Evolutionary conservation across 2,329 filamentous ascomycete species (phyloP), one percentile per base, ranked within the genome.

Genomic region (Penicillium rolfsii): DNA sequence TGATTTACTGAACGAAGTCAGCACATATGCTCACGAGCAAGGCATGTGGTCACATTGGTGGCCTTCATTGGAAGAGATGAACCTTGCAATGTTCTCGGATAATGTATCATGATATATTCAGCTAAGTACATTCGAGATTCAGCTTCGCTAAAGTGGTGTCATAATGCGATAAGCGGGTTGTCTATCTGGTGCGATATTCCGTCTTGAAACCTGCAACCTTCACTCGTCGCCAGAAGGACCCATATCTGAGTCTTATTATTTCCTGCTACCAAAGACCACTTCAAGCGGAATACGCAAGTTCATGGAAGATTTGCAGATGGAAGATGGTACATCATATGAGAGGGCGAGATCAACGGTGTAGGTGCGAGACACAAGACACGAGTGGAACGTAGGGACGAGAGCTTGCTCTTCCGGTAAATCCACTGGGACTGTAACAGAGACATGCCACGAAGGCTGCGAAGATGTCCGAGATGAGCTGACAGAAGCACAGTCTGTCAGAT

Each of bases 21-120:
- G 58, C 43, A 58, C 60, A 7, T 59, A 62, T 55, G 63, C 60
- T 16, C 58, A 62, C 49, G 63, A 64, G 30, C 63, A 64, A 33
- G 63, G 63, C 22, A 60, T 60, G 55, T 64, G 63, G 63, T 60
- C 63, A 5, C 63, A 64, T 45, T 64, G 63, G 63, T 64, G 60
- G 63, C 60, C 60, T 22, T 59, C 63, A 4, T 36, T 62, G 33
- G 62, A 62, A 35, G 63, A 64, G 36, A 57, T 62, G 30, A 62
- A 62, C 30, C 28, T 56, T 46, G 28, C 43, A 16, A 41, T 56
- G 9, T 56, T 56, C 28, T 36, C 53, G 4, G 53, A 56, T 36
- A 56, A 46, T 36, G 30, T 48, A 36, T 26, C n/a, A 46, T 56
- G 19, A 56, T 35, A 14, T 3, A 14, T 5, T 22, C 6, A 22